These are phyloP conservation scores for Selaginella moellendorffii DNA, from an alignment of 75 land plant species.

Conservation along the genomic window DNA sequence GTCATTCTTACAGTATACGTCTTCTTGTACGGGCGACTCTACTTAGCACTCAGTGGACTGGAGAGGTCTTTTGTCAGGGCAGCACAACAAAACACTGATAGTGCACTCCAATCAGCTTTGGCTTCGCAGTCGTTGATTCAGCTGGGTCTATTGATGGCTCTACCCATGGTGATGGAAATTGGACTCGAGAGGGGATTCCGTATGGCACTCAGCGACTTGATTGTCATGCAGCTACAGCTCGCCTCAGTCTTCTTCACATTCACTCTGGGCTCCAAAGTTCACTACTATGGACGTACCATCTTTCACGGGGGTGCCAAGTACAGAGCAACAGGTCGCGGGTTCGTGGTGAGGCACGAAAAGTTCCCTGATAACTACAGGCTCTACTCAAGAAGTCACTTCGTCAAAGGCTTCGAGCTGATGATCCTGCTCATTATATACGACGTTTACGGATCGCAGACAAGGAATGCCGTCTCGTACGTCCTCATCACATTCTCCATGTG, in stretches of 20 bases:
- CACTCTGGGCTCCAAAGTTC: background rate
- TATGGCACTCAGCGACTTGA: background rate
- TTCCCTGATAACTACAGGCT: constrained; percentile 93
- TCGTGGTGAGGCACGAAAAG: constrained; percentile 89
- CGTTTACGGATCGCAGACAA: constrained; percentile 10
- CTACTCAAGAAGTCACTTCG: constrained; percentile 94
- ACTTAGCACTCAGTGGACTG: constrained; percentile 4
- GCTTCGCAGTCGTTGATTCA: constrained; percentile 6
- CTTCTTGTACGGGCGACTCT: constrained; percentile 2
- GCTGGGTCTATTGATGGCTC: constrained; percentile 6
- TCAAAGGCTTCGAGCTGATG: constrained; percentile 79
- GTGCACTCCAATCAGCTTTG: background rate
- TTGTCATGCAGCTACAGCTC: constrained; percentile 1
- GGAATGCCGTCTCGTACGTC: constrained; percentile 12
- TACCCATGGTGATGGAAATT: constrained; percentile 6
- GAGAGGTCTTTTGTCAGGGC: background rate
- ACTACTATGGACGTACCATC: constrained; percentile 6
- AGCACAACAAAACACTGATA: background rate
- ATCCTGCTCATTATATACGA: constrained; percentile 67
- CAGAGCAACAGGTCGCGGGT: constrained; percentile 35
- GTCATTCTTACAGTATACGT: background rate
- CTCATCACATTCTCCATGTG: constrained; percentile 27
- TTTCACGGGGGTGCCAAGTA: constrained; percentile 4
- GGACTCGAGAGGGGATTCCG: constrained; percentile 4
- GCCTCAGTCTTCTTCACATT: constrained; percentile 6